Evolutionary conservation across 768 basidiomycete genomes (phyloP), one percentile per base, ranked within the genome.

Genomic region (Suillus luteus): DNA sequence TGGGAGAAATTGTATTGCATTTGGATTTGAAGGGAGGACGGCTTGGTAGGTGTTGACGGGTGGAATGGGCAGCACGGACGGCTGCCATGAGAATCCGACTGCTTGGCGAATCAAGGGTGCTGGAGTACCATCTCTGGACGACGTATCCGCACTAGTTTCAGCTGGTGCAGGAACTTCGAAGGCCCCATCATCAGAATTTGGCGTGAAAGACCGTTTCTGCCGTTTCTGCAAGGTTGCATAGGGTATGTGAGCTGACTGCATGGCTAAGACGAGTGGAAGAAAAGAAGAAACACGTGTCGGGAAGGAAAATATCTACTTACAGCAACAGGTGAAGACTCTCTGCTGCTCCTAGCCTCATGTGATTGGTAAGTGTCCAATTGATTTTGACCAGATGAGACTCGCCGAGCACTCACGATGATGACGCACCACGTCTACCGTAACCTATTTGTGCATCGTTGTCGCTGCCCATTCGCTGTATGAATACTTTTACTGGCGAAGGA

Each of bases 21-120:
- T 43, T 11, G 73, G 65, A n/a, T 65, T 74, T 27, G 67, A 54
- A 40, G 68, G 63, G 1, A 69, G 51, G 3, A 73, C 59, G 31
- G 71, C 75, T 38, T 73, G 73, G 48, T 76, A 76, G 35, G 77
- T 76, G 37, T 7, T 67, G 65, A 75, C 61, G 64, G 72, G 70
- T 61, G 74, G 58, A 43, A 68, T 68, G 43, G 74, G 66, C 40
- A 64, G 61, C 46, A 66, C 65, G 9, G 73, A 74, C 10, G 71
- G 70, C 22, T 69, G 62, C 75, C 76, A 79, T 54, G 79, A 72
- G 68, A 88, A 88, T 24, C 78, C 87, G 44, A 89, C 74, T n/a
- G 85, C 78, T 70, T 86, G 82, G 55, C 87, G 82, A 66, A 89
- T 81, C 35, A 89, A 70, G 43, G 87, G 87, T 7, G 77, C 76